Evolutionary conservation across 139 green algal species (phyloP), one percentile per base, ranked within the genome.

Genomic region (Coelastrella sp.): DNA sequence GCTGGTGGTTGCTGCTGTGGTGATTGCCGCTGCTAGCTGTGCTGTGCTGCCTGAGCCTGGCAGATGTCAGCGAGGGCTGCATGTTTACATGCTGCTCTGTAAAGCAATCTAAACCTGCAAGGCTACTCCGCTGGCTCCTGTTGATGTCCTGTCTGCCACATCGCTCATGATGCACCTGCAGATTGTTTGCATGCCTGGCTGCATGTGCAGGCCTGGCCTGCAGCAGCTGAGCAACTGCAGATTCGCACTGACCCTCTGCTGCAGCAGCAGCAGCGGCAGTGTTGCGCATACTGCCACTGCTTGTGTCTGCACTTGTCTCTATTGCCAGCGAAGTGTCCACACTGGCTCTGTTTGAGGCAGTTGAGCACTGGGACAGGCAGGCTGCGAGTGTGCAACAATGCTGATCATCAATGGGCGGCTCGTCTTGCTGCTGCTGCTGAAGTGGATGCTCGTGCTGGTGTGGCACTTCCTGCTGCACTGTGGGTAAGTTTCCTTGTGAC

Each of bases 31-130:
- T 84, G 78, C 57, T 65, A 20, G 56, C 57, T 57, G 25, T 84
- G 78, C 78, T 65, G 78, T 84, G 78, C 78, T 66, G 82, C n/a
- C 27, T 35, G 27, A 56, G 25, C 82, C 63, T 87, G 14, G 65
- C 63, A 79, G 15, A 68, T 79, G 82, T 59, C 1, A 76, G 65
- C 80, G 0, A 9, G 7, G 72, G 80, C 80, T 78, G 70, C 7
- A 49, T 49, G 35, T 49, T 49, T 49, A 49, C 3, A 49, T 78
- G 70, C 70, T 78, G 70, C 70, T 78, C 15, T 12, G 22, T 19
- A 10, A 49, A 6, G 20, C 20, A 25, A 12, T 35, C 14, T 58
- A 19, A 66, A 59, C 15, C 60, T 78, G 7, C 22, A 25, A 7
- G 78, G 63, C 82, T 61, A 65, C 82, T 79, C 66, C 25, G 35